phyloP scores from a whole-genome alignment of 2,329 filamentous ascomycete species.

The Corynespora cassiicola region DNA sequence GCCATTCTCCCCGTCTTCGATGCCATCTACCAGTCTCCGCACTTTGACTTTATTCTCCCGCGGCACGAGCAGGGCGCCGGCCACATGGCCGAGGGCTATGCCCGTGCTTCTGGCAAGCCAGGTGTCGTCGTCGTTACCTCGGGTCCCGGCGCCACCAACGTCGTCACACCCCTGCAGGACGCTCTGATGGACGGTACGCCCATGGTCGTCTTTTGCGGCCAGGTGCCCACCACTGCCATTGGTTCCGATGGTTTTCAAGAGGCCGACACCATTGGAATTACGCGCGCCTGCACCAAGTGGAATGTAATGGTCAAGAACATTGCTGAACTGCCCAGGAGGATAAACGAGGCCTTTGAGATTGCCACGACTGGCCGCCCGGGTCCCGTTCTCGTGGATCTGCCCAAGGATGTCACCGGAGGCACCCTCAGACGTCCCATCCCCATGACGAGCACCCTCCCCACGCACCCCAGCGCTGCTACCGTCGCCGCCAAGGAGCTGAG shows the following conservation, averaged over 20 bases:
- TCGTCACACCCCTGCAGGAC: conserved; percentile 95
- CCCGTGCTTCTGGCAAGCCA: conserved; percentile 88
- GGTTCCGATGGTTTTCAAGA: conserved; percentile 98
- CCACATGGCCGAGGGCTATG: conserved; percentile 98
- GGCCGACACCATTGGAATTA: conserved; percentile 93
- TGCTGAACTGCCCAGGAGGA: conserved; percentile 88
- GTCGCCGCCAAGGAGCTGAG: conserved; percentile 77
- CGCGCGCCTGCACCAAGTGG: conserved; percentile 96
- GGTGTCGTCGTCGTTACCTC: conserved; percentile 97
- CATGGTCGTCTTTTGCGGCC: conserved; percentile 93
- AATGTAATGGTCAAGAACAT: conserved; percentile 98
- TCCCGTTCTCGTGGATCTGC: conserved; percentile 89
- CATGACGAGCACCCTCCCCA: conserved; percentile 73
- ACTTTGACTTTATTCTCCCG: conserved; percentile 95
- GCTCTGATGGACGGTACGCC: conserved; percentile 94
- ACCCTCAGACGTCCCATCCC: conserved; percentile 86
- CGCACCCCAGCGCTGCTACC: conserved; percentile 85
- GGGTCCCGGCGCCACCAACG: conserved; percentile 94
- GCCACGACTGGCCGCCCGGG: conserved; percentile 93
- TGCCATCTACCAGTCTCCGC: conserved; percentile 96
- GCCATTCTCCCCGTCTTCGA: conserved; percentile 98
- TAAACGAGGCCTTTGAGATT: conserved; percentile 98
- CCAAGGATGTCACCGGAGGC: conserved; percentile 93
- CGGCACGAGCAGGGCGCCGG: conserved; percentile 97
- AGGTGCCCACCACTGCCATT: conserved; percentile 89